Base-by-base conservation (phyloP, 2,329 filamentous ascomycete genomes). In the Onygenales sp. region DNA sequence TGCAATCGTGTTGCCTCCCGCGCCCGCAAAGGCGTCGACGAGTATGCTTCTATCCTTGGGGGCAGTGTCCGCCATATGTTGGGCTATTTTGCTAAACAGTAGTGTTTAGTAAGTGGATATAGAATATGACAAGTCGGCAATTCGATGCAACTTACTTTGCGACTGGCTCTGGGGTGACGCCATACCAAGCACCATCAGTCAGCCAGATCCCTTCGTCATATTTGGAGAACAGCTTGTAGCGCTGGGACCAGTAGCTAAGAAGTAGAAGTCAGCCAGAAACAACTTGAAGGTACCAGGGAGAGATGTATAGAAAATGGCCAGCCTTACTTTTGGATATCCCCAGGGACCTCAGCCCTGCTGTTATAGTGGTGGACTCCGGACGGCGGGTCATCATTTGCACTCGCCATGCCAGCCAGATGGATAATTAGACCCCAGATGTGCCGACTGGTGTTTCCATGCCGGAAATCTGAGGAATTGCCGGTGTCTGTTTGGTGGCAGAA, bases 101-200 rank as follows among this genome's bases (percentile, higher is more conserved):
- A 27, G 21, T n/a, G 8, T 40, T 37, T 5, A 49, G 8, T 49
- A 31, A 50, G 13, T 13, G 21, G 21, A 34, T 44, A 27, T 27
- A 27, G 49, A 36, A 36, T n/a, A 17, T 8, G n/a, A 13, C n/a
- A 17, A 27, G 31, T 13, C 17, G 39, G 27, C 13, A 17, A 52
- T 42, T 27, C 45, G 36, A 48, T 14, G 8, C 32, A 9, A 72
- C 77, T 63, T 75, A 93, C 88, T 79, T 83, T 56, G 93, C 93
- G 32, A 98, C 82, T 4, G 88, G 87, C 68, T 98, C 92, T 11
- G 93, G 91, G 0, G 94, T 98, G 6, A 97, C 91, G 52, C 91
- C 93, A 67, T 93, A 98, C 93, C 93, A 98, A 52, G 90, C 87
- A 71, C 92, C 86, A 67, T 95, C 85, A 0, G 94, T 98, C 77